These are phyloP conservation scores for Chenopodium formosanum DNA, from an alignment of 148 eudicot species.

Conservation along the genomic window DNA sequence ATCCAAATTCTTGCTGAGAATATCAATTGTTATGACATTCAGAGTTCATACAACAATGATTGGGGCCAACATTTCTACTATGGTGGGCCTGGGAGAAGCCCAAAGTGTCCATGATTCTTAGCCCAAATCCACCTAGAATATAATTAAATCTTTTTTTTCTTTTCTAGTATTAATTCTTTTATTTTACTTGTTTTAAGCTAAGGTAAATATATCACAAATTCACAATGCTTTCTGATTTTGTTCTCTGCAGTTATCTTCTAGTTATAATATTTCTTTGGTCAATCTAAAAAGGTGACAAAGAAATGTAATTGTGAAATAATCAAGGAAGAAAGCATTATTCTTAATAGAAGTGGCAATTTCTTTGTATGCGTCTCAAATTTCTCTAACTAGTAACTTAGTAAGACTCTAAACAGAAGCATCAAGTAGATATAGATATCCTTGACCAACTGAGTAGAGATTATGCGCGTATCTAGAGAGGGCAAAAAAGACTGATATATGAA, in stretches of 20 bases:
- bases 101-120: conserved; percentile 45
- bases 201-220: conserved; percentile 16
- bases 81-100: conserved; percentile 95
- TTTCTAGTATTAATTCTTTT: conserved; percentile 13
- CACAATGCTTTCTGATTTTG: conserved; percentile 9
- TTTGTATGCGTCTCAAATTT: not conserved
- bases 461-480: no score
- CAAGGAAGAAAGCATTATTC: not conserved
- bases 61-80: conserved; percentile 96
- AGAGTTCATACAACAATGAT: conserved; percentile 59
- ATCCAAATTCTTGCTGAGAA: conserved; percentile 83
- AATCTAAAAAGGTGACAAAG: conserved; percentile 11
- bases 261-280: conserved; percentile 2
- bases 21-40: conserved; percentile 76
- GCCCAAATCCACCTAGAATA: not conserved
- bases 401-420: no score
- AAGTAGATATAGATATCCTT: no score
- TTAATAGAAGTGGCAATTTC: not conserved
- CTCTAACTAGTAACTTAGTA: no score
- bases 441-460: no score
- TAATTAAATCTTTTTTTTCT: not conserved
- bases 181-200: conserved; percentile 15
- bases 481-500: no score
- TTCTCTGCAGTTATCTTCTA: not conserved
- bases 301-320: conserved; percentile 27